Conservation (phyloP, 2,329 filamentous ascomycete species). For the Pseudogymnoascus sp. region DNA sequence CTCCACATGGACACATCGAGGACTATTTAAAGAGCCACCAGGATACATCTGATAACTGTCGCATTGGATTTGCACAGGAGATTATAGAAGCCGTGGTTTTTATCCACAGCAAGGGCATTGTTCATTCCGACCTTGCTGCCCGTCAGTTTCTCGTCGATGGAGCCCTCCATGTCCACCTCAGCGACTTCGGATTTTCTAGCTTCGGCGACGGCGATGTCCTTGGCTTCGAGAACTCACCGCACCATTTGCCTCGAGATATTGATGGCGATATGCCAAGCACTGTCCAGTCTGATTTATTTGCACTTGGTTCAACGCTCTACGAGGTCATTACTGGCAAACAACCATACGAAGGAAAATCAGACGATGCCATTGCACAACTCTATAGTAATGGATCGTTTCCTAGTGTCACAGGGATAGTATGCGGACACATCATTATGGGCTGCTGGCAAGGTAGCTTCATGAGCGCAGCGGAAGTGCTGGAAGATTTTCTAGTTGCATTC, state of each 20-base stretch:
- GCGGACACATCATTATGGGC: slow-evolving; percentile 11
- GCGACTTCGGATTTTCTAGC: background rate
- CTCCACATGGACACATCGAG: slow-evolving; percentile 14
- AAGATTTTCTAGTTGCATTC: background rate
- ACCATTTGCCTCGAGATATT: slow-evolving; percentile 14
- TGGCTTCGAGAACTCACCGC: slow-evolving; percentile 13
- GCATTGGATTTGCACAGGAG: slow-evolving; percentile 11
- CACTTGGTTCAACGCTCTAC: slow-evolving; percentile 17
- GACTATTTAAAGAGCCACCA: slow-evolving; percentile 14
- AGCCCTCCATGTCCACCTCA: background rate
- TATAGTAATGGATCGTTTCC: slow-evolving; percentile 12
- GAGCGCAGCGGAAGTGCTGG: background rate
- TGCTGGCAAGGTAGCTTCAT: background rate
- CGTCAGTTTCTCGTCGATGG: slow-evolving; percentile 15
- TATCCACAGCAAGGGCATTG: slow-evolving; percentile 14
- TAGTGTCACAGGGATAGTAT: slow-evolving; percentile 10
- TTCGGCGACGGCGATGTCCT: background rate
- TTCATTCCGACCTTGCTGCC: slow-evolving; percentile 16
- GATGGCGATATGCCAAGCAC: slow-evolving; percentile 15
- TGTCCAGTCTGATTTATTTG: slow-evolving; percentile 17
- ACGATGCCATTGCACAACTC: slow-evolving; percentile 12
- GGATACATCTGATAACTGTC: slow-evolving; percentile 13
- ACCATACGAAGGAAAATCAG: slow-evolving; percentile 13
- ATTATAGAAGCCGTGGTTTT: slow-evolving; percentile 15
- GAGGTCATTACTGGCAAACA: slow-evolving; percentile 29